Percentiles rank a stretch among this genome's conserved stretches.
Conservation (phyloP, 2,329 filamentous ascomycete genomes). For the Pyricularia sp. region DNA sequence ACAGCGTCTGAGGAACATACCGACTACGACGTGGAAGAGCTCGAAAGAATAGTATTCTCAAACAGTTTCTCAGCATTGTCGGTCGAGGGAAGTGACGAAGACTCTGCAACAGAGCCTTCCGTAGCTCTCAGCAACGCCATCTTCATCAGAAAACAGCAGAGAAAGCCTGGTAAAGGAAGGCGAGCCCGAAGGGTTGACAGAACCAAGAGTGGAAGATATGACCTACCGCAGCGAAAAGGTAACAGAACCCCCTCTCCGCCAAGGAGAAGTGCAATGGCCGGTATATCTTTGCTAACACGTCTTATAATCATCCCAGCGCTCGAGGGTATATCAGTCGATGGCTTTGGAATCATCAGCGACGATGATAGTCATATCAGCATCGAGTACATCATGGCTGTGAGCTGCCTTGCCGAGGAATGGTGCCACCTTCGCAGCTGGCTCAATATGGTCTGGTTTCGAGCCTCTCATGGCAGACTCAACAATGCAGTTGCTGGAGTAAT, state of each 20-base stretch:
- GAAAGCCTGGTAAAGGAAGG: background rate
- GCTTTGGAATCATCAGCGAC: background rate
- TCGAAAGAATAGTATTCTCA: background rate
- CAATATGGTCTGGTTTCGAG: background rate
- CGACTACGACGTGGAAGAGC: background rate
- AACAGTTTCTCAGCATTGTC: background rate
- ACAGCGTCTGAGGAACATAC: background rate
- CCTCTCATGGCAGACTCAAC: background rate
- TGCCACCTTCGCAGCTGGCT: background rate
- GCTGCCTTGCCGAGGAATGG: background rate
- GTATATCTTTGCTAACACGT: background rate
- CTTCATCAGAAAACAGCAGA: background rate
- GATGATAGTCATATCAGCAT: background rate
- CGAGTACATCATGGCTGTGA: background rate
- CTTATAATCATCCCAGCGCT: background rate
- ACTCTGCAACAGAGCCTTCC: background rate
- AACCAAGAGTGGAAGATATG: background rate
- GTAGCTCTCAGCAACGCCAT: background rate
- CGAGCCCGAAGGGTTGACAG: background rate
- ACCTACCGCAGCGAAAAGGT: background rate
- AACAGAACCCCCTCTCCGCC: background rate
- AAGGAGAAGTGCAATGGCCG: background rate
- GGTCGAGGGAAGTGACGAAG: background rate
- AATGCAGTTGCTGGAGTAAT: background rate
- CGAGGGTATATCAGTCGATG: background rate